Evolutionary conservation across 139 green algal genomes (phyloP).

Genomic region (Chlamydomonas schloesseri): DNA sequence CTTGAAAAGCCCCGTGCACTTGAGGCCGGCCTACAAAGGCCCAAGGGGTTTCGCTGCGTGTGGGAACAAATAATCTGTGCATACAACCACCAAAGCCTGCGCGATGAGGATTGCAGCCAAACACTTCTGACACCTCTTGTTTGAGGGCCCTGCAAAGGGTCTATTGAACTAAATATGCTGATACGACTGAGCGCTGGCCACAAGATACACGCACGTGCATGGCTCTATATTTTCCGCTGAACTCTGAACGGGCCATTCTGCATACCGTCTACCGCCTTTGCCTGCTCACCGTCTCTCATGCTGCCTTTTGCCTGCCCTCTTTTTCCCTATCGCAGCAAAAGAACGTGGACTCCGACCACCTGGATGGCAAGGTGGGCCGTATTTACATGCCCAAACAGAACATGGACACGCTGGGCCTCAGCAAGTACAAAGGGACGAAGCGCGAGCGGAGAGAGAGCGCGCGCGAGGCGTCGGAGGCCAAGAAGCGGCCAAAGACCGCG

Average conservation of each 20-base stretch:
- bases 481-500: neutral
- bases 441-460: constrained; percentile 71
- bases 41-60: too few relatives aligned
- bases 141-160: neutral
- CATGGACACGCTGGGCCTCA: constrained; percentile 80
- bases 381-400: constrained; percentile 96
- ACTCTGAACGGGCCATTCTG: too few relatives aligned
- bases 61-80: too few relatives aligned
- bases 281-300: too few relatives aligned
- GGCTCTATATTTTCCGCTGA: too few relatives aligned
- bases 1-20: too few relatives aligned
- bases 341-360: constrained; percentile 82
- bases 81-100: too few relatives aligned
- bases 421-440: constrained; percentile 94
- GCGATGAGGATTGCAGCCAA: constrained; percentile 30
- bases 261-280: too few relatives aligned
- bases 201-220: too few relatives aligned
- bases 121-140: constrained; percentile 58
- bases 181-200: constrained; percentile 32
- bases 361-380: constrained; percentile 90
- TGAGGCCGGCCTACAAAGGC: too few relatives aligned
- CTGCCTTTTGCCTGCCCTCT: too few relatives aligned
- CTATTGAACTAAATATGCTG: constrained; percentile 33
- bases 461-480: constrained; percentile 49
- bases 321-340: constrained; percentile 76